These are phyloP conservation scores for Geotrichum klebahnii DNA, from an alignment of 1,139 yeast genomes.

Conservation along the genomic window DNA sequence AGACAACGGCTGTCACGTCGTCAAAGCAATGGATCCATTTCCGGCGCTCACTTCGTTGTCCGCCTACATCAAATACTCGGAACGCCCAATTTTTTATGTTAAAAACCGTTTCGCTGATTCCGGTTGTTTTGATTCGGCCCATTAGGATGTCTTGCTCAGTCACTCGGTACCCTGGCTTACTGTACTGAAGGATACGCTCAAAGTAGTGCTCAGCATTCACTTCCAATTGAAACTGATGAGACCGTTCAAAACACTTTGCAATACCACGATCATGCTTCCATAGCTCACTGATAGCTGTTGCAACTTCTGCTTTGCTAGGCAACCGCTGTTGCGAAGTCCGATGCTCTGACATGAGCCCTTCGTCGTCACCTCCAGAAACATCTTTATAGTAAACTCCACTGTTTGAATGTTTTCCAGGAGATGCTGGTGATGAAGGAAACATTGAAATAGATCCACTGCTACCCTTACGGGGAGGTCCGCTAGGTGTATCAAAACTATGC, in stretches of 20 bases:
- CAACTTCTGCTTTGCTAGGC: conserved; percentile 47
- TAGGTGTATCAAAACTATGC: conserved; percentile 1
- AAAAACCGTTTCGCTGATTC: conserved; percentile 85
- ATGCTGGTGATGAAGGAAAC: conserved; percentile 2
- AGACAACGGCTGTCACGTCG: conserved; percentile 80
- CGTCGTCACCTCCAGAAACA: not conserved
- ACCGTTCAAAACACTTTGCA: conserved; percentile 52
- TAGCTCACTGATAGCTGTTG: conserved; percentile 59
- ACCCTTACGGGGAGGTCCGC: not conserved
- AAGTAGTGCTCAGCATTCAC: conserved; percentile 76
- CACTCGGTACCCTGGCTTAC: conserved; percentile 63
- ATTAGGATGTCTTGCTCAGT: conserved; percentile 77
- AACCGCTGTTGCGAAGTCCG: not conserved
- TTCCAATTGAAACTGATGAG: conserved; percentile 79
- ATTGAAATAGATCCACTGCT: not conserved
- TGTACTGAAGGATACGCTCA: conserved; percentile 60
- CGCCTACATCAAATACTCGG: conserved; percentile 91
- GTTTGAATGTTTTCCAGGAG: not conserved
- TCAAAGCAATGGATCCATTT: conserved; percentile 97
- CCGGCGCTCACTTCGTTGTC: conserved; percentile 87
- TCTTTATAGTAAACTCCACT: conserved; percentile 9
- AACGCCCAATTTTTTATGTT: conserved; percentile 58
- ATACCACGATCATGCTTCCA: conserved; percentile 74
- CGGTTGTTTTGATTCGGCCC: conserved; percentile 93
- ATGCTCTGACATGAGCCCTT: not conserved